Base-by-base conservation (phyloP, 768 basidiomycete species). In the Rhodotorula toruloides region DNA sequence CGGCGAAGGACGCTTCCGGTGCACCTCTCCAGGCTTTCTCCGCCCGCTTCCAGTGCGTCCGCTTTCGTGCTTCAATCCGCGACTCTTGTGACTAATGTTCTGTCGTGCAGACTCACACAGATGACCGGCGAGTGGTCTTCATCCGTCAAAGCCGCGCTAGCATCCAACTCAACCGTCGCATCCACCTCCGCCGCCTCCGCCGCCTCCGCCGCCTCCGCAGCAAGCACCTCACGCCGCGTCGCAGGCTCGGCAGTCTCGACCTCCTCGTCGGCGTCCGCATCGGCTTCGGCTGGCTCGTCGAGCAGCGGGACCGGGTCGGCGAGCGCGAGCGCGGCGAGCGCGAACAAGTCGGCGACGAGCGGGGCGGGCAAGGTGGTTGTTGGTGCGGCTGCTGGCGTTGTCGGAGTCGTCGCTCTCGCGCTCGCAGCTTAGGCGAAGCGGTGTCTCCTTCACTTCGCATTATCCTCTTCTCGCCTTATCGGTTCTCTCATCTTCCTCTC, bases 1-100 rank as follows among this genome's bases (percentile, higher is more conserved):
- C 61, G 3, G 50, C 27, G 9, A 47, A 29, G 10, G 58, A 59
- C 54, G 10, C 36, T 2, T 5, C 48, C 22, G 56, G 52, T 29
- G 46, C 39, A 13, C 66, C 66, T 8, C 54, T 68, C 25, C 61
- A 62, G 31, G 61, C 61, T 2, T 68, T 68, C 52, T 68, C 66
- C 22, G 61, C 66, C 8, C 55, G 66, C 19, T 67, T 67, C 56
- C 29, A 29, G 48, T 32, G 7, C 48, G 48, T 47, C 46, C n/a
- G n/a, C n/a, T 25, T 17, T 49, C 31, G 19, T 22, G 5, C 48
- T 1, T 5, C 29, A 12, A 19, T 31, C 48, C 22, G 5, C 8
- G 16, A 7, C 31, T 21, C 5, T 21, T 9, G 17, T 17, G 4
- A n/a, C 29, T 19, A 19, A 40, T 19, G 40, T 19, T 11, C 40